Conservation (phyloP, 345 rosid genomes). For the Gossypium australe region DNA sequence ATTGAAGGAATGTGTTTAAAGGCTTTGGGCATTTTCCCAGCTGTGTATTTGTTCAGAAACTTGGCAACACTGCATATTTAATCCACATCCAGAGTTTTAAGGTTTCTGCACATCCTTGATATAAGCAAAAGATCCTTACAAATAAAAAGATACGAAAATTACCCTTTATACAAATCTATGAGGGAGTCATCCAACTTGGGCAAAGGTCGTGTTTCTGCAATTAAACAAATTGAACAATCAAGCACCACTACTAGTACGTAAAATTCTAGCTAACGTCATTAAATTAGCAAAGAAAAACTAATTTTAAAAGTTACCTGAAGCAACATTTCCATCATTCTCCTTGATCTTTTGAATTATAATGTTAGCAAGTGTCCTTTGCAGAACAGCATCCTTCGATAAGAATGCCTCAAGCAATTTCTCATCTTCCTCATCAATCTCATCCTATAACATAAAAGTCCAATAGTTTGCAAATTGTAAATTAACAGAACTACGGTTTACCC, state of each 20-base stretch:
- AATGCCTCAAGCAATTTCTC: slow-evolving; percentile 82
- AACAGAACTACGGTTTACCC: background rate
- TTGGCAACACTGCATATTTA: slow-evolving; percentile 61
- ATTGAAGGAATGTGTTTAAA: slow-evolving; percentile 68
- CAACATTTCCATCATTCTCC: slow-evolving; percentile 43
- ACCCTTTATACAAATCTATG: slow-evolving; percentile 73
- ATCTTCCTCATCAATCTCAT: slow-evolving; percentile 69
- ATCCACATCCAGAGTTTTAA: background rate
- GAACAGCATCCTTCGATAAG: slow-evolving; percentile 58
- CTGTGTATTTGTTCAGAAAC: slow-evolving; percentile 64
- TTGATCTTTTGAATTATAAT: slow-evolving; percentile 63
- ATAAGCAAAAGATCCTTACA: background rate
- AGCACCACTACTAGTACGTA: background rate
- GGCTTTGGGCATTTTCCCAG: slow-evolving; percentile 87
- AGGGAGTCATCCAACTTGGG: slow-evolving; percentile 65
- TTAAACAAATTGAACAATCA: slow-evolving; percentile 12
- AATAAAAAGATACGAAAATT: slow-evolving; percentile 12
- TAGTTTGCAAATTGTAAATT: background rate
- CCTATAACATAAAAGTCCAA: slow-evolving; percentile 31
- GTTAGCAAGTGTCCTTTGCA: slow-evolving; percentile 70
- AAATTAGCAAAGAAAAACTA: background rate
- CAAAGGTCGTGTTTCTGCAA: slow-evolving; percentile 58
- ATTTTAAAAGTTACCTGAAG: slow-evolving; percentile 47
- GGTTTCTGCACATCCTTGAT: background rate
- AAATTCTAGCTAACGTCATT: background rate